Base-by-base conservation (phyloP, 495 filamentous ascomycete species). In the Aspergillus bridgeri region DNA sequence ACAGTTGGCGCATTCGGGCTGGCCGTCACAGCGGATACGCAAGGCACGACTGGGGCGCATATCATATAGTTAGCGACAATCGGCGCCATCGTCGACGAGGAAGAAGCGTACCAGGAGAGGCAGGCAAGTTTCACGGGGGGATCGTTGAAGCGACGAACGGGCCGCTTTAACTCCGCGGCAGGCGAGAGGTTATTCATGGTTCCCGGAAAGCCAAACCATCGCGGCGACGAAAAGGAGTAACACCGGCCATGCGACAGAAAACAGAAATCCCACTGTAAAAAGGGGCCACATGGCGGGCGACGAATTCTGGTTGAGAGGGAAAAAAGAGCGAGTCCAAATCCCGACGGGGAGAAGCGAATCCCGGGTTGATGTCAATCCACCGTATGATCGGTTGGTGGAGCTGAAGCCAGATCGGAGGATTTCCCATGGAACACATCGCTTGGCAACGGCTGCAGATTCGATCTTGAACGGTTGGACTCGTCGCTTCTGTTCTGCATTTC, bases 111-210 rank as follows among this genome's bases (percentile, higher is more conserved):
- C 78, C 79, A 81, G 56, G 75, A 71, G 48, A 80, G 66, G 65
- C 79, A 80, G 15, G 76, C 77, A 20, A 76, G 69, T 61, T 80
- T 80, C 3, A 78, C 77, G 4, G 77, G 78, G 48, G 77, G 77
- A 42, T 63, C 54, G 42, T 56, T 50, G 42, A 66, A 59, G 3
- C 33, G 33, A 38, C 33, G 33, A 15, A 13, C 33, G 33, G 33
- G 33, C 33, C 33, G 33, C 47, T 60, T 60, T 20, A 57, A 49
- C 19, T 50, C 33, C 13, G 23, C 48, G 3, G 43, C 48, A 9
- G 46, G 54, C n/a, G 47, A 46, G 52, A 45, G 23, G 52, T 54
- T 44, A 15, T 11, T 22, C n/a, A 54, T 25, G 5, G 52, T 54
- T 18, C 46, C 29, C 17, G 15, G 42, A 24, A 25, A 27, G n/a